Evolutionary conservation across 1,284 basidiomycete genomes (phyloP).

Genomic region (Marasmius oreades): DNA sequence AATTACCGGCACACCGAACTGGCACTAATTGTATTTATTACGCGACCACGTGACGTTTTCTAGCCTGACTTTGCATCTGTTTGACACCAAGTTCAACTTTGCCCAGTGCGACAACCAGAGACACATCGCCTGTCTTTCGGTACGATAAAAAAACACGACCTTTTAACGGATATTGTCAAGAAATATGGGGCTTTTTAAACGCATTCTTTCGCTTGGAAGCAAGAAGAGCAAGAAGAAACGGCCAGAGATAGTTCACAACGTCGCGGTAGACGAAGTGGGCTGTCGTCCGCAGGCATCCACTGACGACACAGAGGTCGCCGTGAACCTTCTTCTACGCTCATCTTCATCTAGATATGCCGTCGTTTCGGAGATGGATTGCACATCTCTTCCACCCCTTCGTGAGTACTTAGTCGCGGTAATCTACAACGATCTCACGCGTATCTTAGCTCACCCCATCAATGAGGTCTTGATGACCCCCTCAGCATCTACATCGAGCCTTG

Average conservation of each 20-base stretch:
- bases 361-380: conserved; percentile 51
- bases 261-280: conserved; percentile 14
- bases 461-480: conserved; percentile 44
- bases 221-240: conserved; percentile 55
- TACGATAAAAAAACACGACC: conserved; percentile 13
- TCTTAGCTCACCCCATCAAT: conserved; percentile 64
- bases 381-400: conserved; percentile 65
- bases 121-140: conserved; percentile 4
- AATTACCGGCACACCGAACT: too few relatives aligned
- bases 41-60: not conserved
- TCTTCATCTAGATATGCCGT: conserved; percentile 63
- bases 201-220: conserved; percentile 64
- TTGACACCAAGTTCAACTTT: not conserved
- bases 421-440: not conserved
- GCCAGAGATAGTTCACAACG: conserved; percentile 27
- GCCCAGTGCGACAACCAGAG: not conserved
- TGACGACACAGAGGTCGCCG: conserved; percentile 55
- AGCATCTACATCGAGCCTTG: conserved; percentile 43
- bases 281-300: conserved; percentile 14
- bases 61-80: not conserved
- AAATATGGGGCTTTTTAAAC: conserved; percentile 68
- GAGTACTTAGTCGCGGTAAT: conserved; percentile 27
- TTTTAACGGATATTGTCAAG: conserved; percentile 15
- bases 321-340: conserved; percentile 64
- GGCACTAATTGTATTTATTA: not conserved